Evolutionary conservation across 192 early-diverging fungal species (phyloP).

Genomic region (Coemansia guatemalensis): DNA sequence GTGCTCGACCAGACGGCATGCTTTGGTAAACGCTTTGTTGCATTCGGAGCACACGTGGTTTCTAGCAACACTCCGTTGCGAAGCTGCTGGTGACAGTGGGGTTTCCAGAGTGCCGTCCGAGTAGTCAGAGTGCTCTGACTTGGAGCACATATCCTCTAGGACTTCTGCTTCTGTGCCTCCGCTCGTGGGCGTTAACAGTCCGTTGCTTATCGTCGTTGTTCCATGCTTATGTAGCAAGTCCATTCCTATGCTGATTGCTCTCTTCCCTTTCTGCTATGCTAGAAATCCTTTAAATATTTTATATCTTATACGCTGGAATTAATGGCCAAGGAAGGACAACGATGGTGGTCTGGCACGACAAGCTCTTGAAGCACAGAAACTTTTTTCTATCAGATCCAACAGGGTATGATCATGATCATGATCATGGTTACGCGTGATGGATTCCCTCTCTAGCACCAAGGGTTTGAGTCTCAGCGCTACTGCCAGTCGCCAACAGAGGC

Average conservation of each 20-base stretch:
- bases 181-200: constrained; percentile 9
- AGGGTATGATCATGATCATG: too few species aligned
- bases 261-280: background rate
- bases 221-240: background rate
- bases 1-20: constrained; percentile 56
- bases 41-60: constrained; percentile 28
- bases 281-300: too few species aligned
- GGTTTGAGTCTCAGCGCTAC: too few species aligned
- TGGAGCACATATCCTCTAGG: background rate
- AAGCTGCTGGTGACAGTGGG: background rate
- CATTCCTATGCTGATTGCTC: background rate
- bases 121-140: background rate
- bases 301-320: too few species aligned
- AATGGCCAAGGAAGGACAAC: too few species aligned
- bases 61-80: constrained; percentile 13
- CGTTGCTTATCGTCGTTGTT: background rate
- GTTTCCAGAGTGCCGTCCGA: too few species aligned
- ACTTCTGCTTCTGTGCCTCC: background rate
- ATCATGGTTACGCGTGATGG: too few species aligned
- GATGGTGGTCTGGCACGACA: too few species aligned
- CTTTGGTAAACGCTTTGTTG: constrained; percentile 24
- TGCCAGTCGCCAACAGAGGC: too few species aligned
- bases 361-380: too few species aligned
- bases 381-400: too few species aligned
- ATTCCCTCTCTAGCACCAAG: too few species aligned